phyloP scores from a whole-genome alignment of 108 stramenopile genomes.

The Asterionellopsis glacialis region DNA sequence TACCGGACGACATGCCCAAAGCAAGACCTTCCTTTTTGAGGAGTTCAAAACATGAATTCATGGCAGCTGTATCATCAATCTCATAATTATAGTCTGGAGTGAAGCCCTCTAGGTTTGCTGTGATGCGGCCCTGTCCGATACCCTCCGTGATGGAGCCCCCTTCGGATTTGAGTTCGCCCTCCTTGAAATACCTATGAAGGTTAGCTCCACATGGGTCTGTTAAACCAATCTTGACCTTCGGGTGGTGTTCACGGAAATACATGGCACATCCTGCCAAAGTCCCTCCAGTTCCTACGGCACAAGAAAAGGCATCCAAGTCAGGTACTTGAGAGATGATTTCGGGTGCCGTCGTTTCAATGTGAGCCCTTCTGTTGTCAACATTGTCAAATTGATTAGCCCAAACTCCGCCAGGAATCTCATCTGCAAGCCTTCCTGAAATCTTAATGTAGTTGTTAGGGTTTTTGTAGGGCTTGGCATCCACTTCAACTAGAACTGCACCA shows the following conservation, averaged over 20 bases:
- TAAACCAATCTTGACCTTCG: too few species aligned
- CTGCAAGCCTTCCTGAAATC: constrained; percentile 68
- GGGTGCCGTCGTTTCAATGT: constrained; percentile 72
- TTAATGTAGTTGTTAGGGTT: constrained; percentile 11
- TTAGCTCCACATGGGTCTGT: constrained; percentile 2
- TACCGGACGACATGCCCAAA: constrained; percentile 54
- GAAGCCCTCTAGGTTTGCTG: constrained; percentile 50
- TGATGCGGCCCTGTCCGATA: constrained; percentile 70
- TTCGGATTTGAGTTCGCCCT: constrained; percentile 32
- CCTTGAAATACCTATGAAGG: constrained; percentile 16
- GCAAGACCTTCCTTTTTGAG: constrained; percentile 56
- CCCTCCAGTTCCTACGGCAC: constrained; percentile 60
- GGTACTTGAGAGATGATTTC: constrained; percentile 56
- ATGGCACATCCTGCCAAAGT: constrained; percentile 21
- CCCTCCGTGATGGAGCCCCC: constrained; percentile 53
- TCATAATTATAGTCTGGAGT: constrained; percentile 18
- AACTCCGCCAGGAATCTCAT: constrained; percentile 45
- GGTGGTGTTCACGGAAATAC: too few species aligned
- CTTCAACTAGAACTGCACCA: constrained; percentile 57
- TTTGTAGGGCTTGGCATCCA: constrained; percentile 48
- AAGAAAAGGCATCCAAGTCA: constrained; percentile 50
- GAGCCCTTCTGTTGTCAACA: constrained; percentile 60
- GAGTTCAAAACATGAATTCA: constrained; percentile 52
- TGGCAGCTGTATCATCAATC: constrained; percentile 20
- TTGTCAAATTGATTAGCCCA: constrained; percentile 81